Percentiles rank a stretch among this genome's conserved stretches.
Evolutionary conservation across 73 alveolate genomes (phyloP).

Genomic region (Tetrahymena elliotti): DNA sequence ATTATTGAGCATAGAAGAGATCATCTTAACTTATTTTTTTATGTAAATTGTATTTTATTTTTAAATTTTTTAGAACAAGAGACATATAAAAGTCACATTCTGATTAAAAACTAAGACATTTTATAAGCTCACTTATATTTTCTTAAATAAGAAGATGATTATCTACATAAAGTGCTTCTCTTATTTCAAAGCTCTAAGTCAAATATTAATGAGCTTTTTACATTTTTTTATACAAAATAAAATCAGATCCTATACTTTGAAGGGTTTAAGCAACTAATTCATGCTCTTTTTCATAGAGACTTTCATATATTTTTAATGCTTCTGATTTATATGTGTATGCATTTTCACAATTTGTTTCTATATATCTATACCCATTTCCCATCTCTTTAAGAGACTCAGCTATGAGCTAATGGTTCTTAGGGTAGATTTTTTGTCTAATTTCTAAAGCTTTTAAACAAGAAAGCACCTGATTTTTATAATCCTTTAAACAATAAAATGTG

Average conservation of each 20-base stretch:
- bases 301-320: not conserved
- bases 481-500: not conserved
- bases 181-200: not conserved
- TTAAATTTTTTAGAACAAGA: not conserved
- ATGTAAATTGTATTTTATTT: not conserved
- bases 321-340: not conserved
- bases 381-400: not conserved
- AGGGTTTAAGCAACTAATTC: not conserved
- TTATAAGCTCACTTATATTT: not conserved
- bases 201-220: not conserved
- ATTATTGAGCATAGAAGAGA: not conserved
- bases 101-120: not conserved
- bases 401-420: not conserved
- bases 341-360: not conserved
- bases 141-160: not conserved
- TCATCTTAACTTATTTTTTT: not conserved
- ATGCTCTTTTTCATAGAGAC: not conserved
- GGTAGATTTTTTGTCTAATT: not conserved
- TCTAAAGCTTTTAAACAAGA: not conserved
- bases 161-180: not conserved
- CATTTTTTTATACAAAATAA: not conserved
- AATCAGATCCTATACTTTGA: not conserved
- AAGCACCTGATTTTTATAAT: not conserved
- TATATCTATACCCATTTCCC: not conserved
- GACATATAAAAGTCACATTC: not conserved